Percentiles rank a stretch among this genome's conserved stretches.
These are phyloP conservation scores for Neodidymelliopsis sp. DNA, from an alignment of 2,329 filamentous ascomycete species.

Conservation along the genomic window DNA sequence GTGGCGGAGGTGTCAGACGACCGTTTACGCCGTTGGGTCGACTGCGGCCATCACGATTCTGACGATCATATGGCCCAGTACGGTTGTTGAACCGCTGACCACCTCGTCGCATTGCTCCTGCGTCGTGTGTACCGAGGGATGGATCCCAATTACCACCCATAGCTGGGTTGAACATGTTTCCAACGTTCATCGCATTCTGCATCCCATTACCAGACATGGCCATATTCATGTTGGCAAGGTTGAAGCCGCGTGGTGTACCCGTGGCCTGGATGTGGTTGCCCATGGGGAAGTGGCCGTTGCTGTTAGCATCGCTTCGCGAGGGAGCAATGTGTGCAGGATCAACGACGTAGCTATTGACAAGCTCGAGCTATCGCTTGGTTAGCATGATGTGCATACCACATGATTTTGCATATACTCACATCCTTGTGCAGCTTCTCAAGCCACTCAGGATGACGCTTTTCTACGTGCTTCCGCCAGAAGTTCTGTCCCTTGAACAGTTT, in stretches of 20 bases:
- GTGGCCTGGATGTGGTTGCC: slow-evolving; percentile 73
- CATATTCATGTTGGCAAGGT: slow-evolving; percentile 74
- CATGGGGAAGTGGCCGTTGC: slow-evolving; percentile 92
- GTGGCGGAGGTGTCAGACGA: slow-evolving; percentile 57
- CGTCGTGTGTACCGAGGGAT: slow-evolving; percentile 43
- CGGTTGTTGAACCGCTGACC: slow-evolving; percentile 50
- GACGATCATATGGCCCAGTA: slow-evolving; percentile 52
- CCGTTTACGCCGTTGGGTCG: slow-evolving; percentile 57
- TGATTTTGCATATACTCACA: slow-evolving; percentile 63
- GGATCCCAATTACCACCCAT: slow-evolving; percentile 66
- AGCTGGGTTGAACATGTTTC: slow-evolving; percentile 59
- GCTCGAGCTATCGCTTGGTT: slow-evolving; percentile 68
- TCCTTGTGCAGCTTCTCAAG: slow-evolving; percentile 80
- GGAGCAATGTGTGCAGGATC: slow-evolving; percentile 95
- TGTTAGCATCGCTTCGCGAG: slow-evolving; percentile 90
- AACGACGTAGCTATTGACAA: slow-evolving; percentile 93
- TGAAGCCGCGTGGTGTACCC: slow-evolving; percentile 92
- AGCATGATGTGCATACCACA: not conserved
- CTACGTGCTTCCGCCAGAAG: slow-evolving; percentile 98
- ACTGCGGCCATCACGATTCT: slow-evolving; percentile 52
- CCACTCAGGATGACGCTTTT: slow-evolving; percentile 94
- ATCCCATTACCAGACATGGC: slow-evolving; percentile 63
- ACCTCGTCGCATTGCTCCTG: slow-evolving; percentile 54
- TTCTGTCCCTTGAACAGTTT: slow-evolving; percentile 97
- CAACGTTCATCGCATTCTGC: slow-evolving; percentile 45